Evolutionary conservation across 345 rosid species (phyloP), one percentile per base, ranked within the genome.

Genomic region (Clarkia xantiana): DNA sequence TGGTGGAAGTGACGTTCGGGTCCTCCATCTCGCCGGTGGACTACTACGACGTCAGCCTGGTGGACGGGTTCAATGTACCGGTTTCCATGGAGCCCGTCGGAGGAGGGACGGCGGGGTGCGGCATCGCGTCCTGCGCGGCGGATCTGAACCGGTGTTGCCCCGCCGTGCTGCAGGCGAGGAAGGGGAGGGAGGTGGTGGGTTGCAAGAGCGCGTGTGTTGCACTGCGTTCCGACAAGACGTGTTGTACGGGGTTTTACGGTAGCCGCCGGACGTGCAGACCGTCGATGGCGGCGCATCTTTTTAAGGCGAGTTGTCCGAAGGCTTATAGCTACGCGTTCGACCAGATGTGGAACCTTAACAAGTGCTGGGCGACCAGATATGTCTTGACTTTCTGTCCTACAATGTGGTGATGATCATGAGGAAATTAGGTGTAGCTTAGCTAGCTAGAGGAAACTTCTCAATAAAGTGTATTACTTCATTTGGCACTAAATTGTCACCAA

Each of bases 281-380:
- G 9, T 62, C 75, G 1, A 18, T 62, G 18, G 66, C 59, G 36
- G 42, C 68, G 2, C 18, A 62, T 40, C 54, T 66, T 17, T 70
- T 70, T 47, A 70, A 70, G 64, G 75, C 71, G 7, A 52, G 55
- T 12, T 70, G 75, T 19, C 75, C 75, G 0, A 70, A 55, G 44
- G 75, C 75, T 34, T 70, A 70, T 44, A 70, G 71, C 49, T 70
- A 61, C 55, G 75, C 75, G 4, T 70, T 66, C 59, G 75, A 70
- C 49, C 71, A 70, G 44, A 44, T 65, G 9, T 55, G 65, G 12
- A 66, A 71, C 42, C 67, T 66, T 13, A 62, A 66, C 52, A 62
- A 36, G 11, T 70, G 75, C 52, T 55, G 68, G 62, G 65, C 71
- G 34, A 57, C 75, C 2, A 51, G 71, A 25, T 70, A 70, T 48